A percentile compares a stretch with the other conserved stretches of the same genome.
Evolutionary conservation across 768 basidiomycete genomes (phyloP).

Genomic region (Kockovaella imperatae): DNA sequence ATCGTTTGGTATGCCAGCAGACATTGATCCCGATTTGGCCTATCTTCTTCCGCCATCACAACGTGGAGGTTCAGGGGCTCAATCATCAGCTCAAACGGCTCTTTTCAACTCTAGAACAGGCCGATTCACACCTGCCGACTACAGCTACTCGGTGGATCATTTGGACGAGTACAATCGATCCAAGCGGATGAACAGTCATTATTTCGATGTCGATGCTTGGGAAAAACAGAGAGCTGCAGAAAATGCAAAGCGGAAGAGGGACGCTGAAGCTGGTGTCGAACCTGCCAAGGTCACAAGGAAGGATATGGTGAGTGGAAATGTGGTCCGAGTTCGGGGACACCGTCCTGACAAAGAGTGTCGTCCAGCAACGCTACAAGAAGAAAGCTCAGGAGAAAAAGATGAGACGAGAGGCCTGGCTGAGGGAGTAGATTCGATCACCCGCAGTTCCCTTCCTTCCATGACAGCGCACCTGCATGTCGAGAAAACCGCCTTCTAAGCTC

Average conservation of each 20-base stretch:
- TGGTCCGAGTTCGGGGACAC: background rate
- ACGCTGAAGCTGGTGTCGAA: conserved; percentile 21
- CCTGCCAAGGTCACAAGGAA: conserved; percentile 37
- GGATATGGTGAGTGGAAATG: conserved; percentile 38
- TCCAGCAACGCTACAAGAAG: conserved; percentile 40
- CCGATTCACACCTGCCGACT: conserved; percentile 35
- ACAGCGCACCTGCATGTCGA: too few relatives aligned
- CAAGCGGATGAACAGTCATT: conserved; percentile 38
- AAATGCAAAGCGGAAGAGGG: conserved; percentile 29
- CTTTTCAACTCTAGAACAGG: conserved; percentile 43
- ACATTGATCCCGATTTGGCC: conserved; percentile 37
- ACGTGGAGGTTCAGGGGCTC: conserved; percentile 10
- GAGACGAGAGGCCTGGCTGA: conserved; percentile 37
- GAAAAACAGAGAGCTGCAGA: conserved; percentile 31
- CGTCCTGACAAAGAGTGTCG: background rate
- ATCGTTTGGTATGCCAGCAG: conserved; percentile 5
- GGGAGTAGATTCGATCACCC: too few relatives aligned
- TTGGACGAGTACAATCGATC: conserved; percentile 38
- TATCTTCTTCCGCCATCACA: conserved; percentile 31
- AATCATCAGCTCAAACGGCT: conserved; percentile 17
- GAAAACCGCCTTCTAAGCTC: too few relatives aligned
- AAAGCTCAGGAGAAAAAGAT: conserved; percentile 36
- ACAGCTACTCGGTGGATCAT: conserved; percentile 34
- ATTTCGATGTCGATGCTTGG: conserved; percentile 44
- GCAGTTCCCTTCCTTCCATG: too few relatives aligned